A percentile compares a stretch with the other conserved stretches of the same genome.
Conservation (phyloP, 306 rosid species). For the Rubus idaeus region DNA sequence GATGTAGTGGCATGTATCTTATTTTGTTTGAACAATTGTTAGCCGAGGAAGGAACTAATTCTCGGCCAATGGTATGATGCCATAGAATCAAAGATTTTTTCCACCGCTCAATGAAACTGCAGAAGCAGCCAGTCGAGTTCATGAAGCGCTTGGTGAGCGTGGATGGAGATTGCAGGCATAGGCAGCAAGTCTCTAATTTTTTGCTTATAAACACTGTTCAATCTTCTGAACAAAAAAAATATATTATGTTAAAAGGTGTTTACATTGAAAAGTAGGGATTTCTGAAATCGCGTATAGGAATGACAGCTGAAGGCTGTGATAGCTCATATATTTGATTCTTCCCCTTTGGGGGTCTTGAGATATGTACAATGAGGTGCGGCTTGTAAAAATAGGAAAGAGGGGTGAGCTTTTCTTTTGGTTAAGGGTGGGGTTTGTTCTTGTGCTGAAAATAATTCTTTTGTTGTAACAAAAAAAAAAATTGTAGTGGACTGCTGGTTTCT, state of each 20-base stretch:
- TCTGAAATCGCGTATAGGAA: slow-evolving; percentile 27
- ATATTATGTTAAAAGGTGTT: not conserved
- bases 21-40: too few species aligned
- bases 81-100: not conserved
- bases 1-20: too few species aligned
- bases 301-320: slow-evolving; percentile 3
- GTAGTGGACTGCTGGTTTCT: too few species aligned
- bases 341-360: slow-evolving; percentile 22
- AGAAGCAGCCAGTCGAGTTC: slow-evolving; percentile 76
- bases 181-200: not conserved
- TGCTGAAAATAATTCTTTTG: slow-evolving; percentile 16
- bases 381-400: slow-evolving; percentile 40
- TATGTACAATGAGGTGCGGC: slow-evolving; percentile 37
- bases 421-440: not conserved
- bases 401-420: slow-evolving; percentile 11
- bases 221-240: not conserved
- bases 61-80: too few species aligned
- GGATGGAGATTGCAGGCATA: slow-evolving; percentile 88
- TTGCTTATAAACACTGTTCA: slow-evolving; percentile 13
- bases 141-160: slow-evolving; percentile 66
- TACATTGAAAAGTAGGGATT: slow-evolving; percentile 20
- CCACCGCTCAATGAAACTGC: slow-evolving; percentile 90
- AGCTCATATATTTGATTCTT: slow-evolving; percentile 25
- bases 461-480: not conserved
- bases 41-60: too few species aligned